Base-by-base conservation (phyloP, 2,329 filamentous ascomycete species). In the Apiospora pterosperma region DNA sequence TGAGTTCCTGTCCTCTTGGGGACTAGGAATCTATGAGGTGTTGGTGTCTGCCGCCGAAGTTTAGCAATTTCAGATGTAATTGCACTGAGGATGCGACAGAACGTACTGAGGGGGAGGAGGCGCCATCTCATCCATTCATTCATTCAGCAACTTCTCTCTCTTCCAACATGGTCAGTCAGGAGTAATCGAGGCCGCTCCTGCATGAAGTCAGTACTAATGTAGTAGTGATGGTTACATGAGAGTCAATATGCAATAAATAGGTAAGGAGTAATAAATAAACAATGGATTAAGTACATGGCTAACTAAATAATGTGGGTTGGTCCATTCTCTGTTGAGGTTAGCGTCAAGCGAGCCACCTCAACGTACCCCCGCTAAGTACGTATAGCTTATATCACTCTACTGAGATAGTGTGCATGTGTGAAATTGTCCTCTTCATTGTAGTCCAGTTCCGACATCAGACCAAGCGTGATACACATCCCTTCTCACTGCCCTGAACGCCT, bases 11-110 rank as follows among this genome's bases (percentile, higher is more conserved):
- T 72, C 61, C 72, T 70, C 68, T 68, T 74, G 34, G 74, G 71
- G 52, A 72, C 70, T 7, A 76, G 66, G 62, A 76, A 76, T 55
- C 74, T 70, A 62, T 71, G 74, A 2, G 74, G 74, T n/a, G 74
- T 76, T 70, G 75, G 28, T 28, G 59, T 61, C 60, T 62, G 25
- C 23, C 1, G 21, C 21, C 3, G 4, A 11, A n/a, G 25, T 12
- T 55, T 16, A 55, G 48, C 25, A 21, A n/a, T 28, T n/a, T n/a
- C n/a, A n/a, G n/a, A n/a, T n/a, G n/a, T n/a, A n/a, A n/a, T n/a
- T n/a, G n/a, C n/a, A n/a, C n/a, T n/a, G n/a, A n/a, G n/a, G n/a
- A n/a, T n/a, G n/a, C n/a, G 6, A 31, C n/a, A n/a, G 34, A 11
- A 55, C 48, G 8, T 21, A 55, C 48, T 19, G 6, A 55, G 14